These are phyloP conservation scores for Nakazawaea peltata DNA, from an alignment of 805 yeast species.

Conservation along the genomic window DNA sequence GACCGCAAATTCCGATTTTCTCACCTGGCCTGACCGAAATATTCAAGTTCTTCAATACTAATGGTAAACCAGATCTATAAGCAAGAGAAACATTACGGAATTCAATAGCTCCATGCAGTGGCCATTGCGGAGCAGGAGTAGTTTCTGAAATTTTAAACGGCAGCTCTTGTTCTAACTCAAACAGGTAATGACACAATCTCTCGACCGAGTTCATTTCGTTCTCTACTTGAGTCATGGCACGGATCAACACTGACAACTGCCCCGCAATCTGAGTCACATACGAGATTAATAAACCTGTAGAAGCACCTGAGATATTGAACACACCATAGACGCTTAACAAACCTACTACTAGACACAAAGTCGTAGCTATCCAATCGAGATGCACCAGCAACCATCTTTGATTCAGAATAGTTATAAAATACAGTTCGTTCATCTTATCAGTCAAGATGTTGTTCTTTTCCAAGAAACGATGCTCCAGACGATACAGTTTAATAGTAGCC, in stretches of 20 bases:
- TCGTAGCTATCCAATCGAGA: conserved; percentile 46
- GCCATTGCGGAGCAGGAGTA: conserved; percentile 42
- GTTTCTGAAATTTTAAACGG: conserved; percentile 34
- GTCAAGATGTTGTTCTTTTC: conserved; percentile 35
- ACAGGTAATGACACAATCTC: conserved; percentile 60
- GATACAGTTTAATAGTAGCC: conserved; percentile 55
- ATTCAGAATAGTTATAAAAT: conserved; percentile 51
- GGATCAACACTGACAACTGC: conserved; percentile 50
- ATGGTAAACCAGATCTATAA: conserved; percentile 54
- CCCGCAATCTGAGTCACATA: conserved; percentile 49
- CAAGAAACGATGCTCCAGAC: conserved; percentile 37
- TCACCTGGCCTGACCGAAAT: conserved; percentile 44
- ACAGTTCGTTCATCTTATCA: conserved; percentile 61
- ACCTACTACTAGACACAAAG: conserved; percentile 43
- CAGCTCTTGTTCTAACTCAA: conserved; percentile 59
- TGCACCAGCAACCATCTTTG: conserved; percentile 70
- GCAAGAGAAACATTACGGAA: conserved; percentile 44
- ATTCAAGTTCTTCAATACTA: conserved; percentile 41
- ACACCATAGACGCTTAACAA: conserved; percentile 54
- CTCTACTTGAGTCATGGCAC: conserved; percentile 63
- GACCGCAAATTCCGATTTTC: conserved; percentile 80
- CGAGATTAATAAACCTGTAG: conserved; percentile 62
- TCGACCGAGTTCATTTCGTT: conserved; percentile 75
- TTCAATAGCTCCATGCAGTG: conserved; percentile 34
- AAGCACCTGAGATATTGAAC: conserved; percentile 51